Percentiles rank a stretch among this genome's conserved stretches.
phyloP scores from a whole-genome alignment of 2,329 filamentous ascomycete genomes.

The Penicillium sp. region DNA sequence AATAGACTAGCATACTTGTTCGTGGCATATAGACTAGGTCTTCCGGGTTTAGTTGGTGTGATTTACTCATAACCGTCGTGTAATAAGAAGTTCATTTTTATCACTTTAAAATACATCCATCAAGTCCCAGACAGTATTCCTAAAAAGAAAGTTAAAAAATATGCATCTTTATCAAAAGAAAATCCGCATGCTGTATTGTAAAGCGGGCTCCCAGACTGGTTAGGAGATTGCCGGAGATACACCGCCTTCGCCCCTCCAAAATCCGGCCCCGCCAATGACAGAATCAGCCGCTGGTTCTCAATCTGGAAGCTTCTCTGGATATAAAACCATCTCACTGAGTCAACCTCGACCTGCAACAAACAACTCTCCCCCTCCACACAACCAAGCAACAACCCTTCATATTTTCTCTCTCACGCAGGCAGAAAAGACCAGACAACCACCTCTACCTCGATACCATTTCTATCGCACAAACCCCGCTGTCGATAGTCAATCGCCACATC shows the following conservation, averaged over 20 bases:
- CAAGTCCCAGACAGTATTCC: too few relatives aligned
- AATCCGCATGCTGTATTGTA: background rate
- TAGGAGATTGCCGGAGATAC: background rate
- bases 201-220: constrained; percentile 5
- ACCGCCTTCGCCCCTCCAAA: constrained; percentile 13
- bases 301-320: constrained; percentile 14
- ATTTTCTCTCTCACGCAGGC: background rate
- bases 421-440: background rate
- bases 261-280: constrained; percentile 10
- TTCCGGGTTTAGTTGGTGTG: background rate
- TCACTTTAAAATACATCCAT: too few relatives aligned
- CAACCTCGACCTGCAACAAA: background rate
- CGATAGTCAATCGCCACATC: background rate
- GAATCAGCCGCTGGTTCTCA: background rate
- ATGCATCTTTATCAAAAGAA: too few relatives aligned
- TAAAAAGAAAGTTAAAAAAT: too few relatives aligned
- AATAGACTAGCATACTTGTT: background rate
- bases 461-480: background rate
- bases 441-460: background rate
- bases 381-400: background rate
- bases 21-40: constrained; percentile 1
- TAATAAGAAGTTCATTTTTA: background rate
- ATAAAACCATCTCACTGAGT: constrained; percentile 3
- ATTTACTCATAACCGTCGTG: background rate
- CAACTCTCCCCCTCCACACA: background rate